A percentile compares a stretch with the other conserved stretches of the same genome.
These are phyloP conservation scores for Escallonia rubra DNA, from an alignment of 129 eudicot species.

Conservation along the genomic window DNA sequence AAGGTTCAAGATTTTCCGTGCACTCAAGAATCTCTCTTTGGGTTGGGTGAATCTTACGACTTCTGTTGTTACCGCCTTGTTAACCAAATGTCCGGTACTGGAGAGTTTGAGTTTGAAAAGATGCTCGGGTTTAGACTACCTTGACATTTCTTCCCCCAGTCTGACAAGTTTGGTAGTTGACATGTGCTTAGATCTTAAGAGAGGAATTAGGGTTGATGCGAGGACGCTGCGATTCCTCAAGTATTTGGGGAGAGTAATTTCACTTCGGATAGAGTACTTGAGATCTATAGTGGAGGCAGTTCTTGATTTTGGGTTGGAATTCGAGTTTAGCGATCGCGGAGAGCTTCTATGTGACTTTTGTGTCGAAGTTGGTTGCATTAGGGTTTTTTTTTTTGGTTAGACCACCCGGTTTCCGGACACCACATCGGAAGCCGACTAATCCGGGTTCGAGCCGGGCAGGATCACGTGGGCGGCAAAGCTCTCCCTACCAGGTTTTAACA, in stretches of 20 bases:
- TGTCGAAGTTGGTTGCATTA: background rate
- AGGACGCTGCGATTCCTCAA: constrained; percentile 6
- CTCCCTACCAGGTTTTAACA: too few relatives aligned
- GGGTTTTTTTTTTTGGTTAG: too few relatives aligned
- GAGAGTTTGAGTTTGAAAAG: constrained; percentile 16
- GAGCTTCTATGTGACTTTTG: background rate
- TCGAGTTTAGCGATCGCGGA: background rate
- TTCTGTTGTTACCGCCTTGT: background rate
- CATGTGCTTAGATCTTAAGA: background rate
- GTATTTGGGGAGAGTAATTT: constrained; percentile 4
- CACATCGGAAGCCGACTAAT: too few relatives aligned
- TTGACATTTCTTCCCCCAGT: background rate
- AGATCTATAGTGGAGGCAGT: background rate
- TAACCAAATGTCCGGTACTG: constrained; percentile 9
- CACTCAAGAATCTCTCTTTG: constrained; percentile 8
- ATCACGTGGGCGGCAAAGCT: too few relatives aligned
- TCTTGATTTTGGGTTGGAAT: constrained; percentile 13
- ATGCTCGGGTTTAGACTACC: background rate
- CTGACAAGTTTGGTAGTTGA: constrained; percentile 11
- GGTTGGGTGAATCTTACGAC: constrained; percentile 10
- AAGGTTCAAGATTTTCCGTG: background rate
- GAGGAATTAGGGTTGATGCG: background rate
- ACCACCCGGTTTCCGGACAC: too few relatives aligned
- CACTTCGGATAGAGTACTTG: background rate
- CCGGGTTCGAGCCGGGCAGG: too few relatives aligned